phyloP scores from a whole-genome alignment of 306 rosid genomes.

The Gleditsia sinensis region DNA sequence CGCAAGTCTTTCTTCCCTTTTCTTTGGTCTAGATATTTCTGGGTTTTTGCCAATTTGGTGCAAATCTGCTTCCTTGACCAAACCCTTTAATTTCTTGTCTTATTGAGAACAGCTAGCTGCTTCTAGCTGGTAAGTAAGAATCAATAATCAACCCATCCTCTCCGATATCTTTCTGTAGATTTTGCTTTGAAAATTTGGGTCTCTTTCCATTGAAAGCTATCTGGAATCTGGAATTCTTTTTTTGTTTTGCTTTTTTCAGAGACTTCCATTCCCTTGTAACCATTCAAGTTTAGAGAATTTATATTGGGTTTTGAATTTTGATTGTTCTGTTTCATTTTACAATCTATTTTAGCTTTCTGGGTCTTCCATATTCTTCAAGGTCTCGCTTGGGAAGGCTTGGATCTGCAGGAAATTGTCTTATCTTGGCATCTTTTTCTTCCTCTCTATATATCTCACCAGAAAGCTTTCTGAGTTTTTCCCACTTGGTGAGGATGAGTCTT shows the following conservation, averaged over 20 bases:
- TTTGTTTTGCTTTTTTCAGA: not conserved
- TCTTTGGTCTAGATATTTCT: constrained; percentile 17
- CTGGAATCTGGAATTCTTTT: not conserved
- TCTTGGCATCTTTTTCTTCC: too few relatives aligned
- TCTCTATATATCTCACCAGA: too few relatives aligned
- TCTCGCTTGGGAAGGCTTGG: too few relatives aligned
- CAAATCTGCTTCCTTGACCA: constrained; percentile 13
- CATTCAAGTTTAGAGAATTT: too few relatives aligned
- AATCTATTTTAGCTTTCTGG: too few relatives aligned
- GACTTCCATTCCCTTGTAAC: not conserved
- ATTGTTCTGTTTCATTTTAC: constrained; percentile 30
- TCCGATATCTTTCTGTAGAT: not conserved
- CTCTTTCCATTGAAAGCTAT: too few relatives aligned
- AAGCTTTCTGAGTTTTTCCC: not conserved
- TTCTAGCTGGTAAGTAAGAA: constrained; percentile 27
- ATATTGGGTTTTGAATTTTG: too few relatives aligned
- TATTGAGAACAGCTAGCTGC: not conserved
- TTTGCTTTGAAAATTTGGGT: too few relatives aligned
- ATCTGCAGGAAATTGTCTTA: constrained; percentile 26
- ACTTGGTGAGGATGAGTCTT: too few relatives aligned
- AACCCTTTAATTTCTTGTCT: not conserved
- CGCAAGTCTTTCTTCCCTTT: not conserved
- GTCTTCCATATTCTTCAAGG: too few relatives aligned
- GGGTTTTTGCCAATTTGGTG: constrained; percentile 23
- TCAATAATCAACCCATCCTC: not conserved